Base-by-base conservation (phyloP, 2,329 filamentous ascomycete species). In the Periconia sp. region DNA sequence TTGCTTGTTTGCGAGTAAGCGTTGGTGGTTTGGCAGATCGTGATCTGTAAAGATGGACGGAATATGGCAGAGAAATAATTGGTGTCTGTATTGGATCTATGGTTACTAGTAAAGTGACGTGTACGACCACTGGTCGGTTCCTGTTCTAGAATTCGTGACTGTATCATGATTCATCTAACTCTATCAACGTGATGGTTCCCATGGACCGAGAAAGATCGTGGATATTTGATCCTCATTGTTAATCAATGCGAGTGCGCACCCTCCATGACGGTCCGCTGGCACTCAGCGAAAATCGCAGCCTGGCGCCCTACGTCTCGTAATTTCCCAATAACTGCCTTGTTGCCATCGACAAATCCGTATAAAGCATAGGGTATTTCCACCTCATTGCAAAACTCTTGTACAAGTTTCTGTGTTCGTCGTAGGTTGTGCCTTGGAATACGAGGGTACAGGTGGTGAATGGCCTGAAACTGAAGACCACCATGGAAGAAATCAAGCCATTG, bases 381-480 rank as follows among this genome's bases (percentile, higher is more conserved):
- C 23, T 88, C 84, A n/a, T 81, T 71, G 66, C 84, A 88, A 61
- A 88, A 90, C 42, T 85, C 81, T 62, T 77, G 80, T 1, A 88
- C 85, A 42, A 87, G 67, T 53, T 71, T 76, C 72, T 89, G 86
- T 2, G 81, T 79, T 57, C 76, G 74, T 49, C 87, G 79, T 10
- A 90, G 73, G 68, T 90, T 90, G 70, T 90, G 87, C 20, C 87
- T 75, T 1, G 87, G 87, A 49, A 89, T 79, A 5, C 87, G 79
- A 2, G 87, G 87, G 64, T 86, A 90, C 11, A 90, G 71, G 60
- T 90, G 87, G 70, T 90, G 87, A 2, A 89, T 81, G 7, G 83
- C 86, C 71, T 90, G 87, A 73, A 90, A 90, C 72, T 90, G 87
- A 27, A 90, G 76, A 1, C 87, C 87, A 46, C 87, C 87, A 68